Conservation (phyloP, 768 basidiomycete genomes). For the Hericium alpestre region DNA sequence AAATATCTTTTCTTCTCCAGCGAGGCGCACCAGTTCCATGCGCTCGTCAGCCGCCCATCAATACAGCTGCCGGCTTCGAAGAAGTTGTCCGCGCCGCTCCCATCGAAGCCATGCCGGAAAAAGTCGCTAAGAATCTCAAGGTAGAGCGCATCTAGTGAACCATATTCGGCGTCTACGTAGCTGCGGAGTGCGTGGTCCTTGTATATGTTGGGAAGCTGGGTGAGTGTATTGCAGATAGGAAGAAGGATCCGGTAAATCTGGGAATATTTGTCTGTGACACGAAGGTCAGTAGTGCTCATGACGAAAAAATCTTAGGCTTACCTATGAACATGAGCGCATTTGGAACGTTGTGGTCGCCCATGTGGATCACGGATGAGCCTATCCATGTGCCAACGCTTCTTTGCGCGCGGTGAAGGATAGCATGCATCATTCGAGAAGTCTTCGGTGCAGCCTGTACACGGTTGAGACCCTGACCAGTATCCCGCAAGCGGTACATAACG, state of each 20-base stretch:
- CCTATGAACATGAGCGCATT: constrained; percentile 83
- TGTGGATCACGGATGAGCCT: constrained; percentile 79
- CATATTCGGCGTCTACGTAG: constrained; percentile 78
- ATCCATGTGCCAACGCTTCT: constrained; percentile 75
- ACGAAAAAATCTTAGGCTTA: constrained; percentile 10
- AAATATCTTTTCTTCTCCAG: constrained; percentile 84
- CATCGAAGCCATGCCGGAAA: constrained; percentile 82
- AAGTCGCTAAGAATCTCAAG: constrained; percentile 74
- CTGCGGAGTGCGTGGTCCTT: constrained; percentile 60
- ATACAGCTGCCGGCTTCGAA: constrained; percentile 81
- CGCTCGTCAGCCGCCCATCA: constrained; percentile 77
- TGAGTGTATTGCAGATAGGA: constrained; percentile 75
- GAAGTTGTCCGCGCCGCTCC: constrained; percentile 85
- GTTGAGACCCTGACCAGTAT: constrained; percentile 87
- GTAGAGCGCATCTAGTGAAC: constrained; percentile 56
- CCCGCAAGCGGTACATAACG: constrained; percentile 67
- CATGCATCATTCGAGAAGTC: constrained; percentile 85
- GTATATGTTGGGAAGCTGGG: constrained; percentile 56
- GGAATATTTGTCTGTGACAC: constrained; percentile 63
- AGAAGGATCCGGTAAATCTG: constrained; percentile 85
- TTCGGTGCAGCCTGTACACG: constrained; percentile 81
- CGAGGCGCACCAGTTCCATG: constrained; percentile 86
- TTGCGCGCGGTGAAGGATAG: constrained; percentile 76
- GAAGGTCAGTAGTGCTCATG: background rate
- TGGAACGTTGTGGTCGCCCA: constrained; percentile 80